Conservation (phyloP, 352 stramenopile species). For the Pythium grandisporangium region DNA sequence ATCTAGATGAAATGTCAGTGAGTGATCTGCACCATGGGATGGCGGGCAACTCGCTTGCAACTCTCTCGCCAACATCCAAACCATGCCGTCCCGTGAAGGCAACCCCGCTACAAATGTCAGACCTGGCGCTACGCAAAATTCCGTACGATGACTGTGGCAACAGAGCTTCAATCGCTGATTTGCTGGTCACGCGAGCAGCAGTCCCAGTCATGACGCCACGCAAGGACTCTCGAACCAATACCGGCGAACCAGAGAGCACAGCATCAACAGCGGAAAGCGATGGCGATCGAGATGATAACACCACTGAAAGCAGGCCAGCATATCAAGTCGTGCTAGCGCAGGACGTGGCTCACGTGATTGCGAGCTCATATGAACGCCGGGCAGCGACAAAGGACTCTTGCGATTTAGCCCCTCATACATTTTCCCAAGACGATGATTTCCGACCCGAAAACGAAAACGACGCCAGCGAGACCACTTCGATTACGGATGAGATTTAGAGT, state of each 20-base stretch:
- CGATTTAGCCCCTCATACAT: no score
- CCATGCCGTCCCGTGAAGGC: conserved; percentile 33
- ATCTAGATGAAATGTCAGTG: conserved; percentile 44
- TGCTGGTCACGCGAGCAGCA: conserved; percentile 23
- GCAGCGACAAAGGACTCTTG: conserved; percentile 4
- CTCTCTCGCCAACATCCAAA: conserved; percentile 35
- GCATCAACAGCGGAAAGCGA: no score
- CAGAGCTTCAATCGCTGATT: conserved; percentile 24
- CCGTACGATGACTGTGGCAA: conserved; percentile 58
- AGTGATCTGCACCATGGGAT: conserved; percentile 47
- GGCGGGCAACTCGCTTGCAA: conserved; percentile 18
- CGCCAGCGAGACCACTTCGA: no score
- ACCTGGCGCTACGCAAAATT: conserved; percentile 53
- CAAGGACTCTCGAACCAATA: no score
- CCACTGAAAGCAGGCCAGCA: no score
- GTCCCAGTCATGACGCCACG: no score
- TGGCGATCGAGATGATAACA: no score
- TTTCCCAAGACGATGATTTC: no score
- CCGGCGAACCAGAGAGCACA: no score
- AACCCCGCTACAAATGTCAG: conserved; percentile 43
- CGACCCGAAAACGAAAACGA: no score
- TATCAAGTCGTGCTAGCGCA: conserved; percentile 24
- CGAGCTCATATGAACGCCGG: conserved; percentile 17
- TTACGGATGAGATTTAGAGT: no score
- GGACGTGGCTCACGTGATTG: conserved; percentile 33